These are phyloP conservation scores for Babesia caballi DNA, from an alignment of 169 alveolate genomes.

Conservation along the genomic window DNA sequence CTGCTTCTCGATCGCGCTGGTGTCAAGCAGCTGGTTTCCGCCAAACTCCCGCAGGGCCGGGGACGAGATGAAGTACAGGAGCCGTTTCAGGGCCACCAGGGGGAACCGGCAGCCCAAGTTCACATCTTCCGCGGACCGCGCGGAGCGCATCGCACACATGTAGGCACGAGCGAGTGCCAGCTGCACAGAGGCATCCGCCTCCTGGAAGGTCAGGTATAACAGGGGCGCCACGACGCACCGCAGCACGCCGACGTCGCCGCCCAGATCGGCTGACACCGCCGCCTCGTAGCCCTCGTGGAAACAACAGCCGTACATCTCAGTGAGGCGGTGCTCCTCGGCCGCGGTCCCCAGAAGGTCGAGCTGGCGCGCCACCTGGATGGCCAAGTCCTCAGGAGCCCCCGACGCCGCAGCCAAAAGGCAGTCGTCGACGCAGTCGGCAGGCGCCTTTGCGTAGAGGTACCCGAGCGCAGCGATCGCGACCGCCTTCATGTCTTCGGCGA, in stretches of 20 bases:
- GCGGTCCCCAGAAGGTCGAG: not conserved
- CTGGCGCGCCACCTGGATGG: not conserved
- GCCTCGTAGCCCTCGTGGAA: not conserved
- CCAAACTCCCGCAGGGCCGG: conserved; percentile 26
- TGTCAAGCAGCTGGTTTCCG: not conserved
- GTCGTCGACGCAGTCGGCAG: not conserved
- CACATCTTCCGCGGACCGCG: not conserved
- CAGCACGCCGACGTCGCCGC: not conserved
- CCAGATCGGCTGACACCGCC: not conserved
- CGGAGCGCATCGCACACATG: not conserved
- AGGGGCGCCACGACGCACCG: conserved; percentile 7
- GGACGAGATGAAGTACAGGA: conserved; percentile 26
- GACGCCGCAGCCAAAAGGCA: not conserved
- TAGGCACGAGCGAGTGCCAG: not conserved
- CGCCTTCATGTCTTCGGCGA: not conserved
- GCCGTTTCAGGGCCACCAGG: not conserved
- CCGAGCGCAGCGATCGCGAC: conserved; percentile 19
- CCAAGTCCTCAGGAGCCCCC: not conserved
- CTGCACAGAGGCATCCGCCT: not conserved
- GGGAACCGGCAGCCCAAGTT: not conserved
- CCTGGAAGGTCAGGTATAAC: not conserved
- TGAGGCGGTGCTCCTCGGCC: not conserved
- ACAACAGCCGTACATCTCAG: not conserved
- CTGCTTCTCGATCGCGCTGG: not conserved
- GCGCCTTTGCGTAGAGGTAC: not conserved